Percentiles rank a stretch among this genome's conserved stretches.
These are phyloP conservation scores for Aristolochia contorta DNA, from an alignment of 164 flowering plant genomes.

Conservation along the genomic window DNA sequence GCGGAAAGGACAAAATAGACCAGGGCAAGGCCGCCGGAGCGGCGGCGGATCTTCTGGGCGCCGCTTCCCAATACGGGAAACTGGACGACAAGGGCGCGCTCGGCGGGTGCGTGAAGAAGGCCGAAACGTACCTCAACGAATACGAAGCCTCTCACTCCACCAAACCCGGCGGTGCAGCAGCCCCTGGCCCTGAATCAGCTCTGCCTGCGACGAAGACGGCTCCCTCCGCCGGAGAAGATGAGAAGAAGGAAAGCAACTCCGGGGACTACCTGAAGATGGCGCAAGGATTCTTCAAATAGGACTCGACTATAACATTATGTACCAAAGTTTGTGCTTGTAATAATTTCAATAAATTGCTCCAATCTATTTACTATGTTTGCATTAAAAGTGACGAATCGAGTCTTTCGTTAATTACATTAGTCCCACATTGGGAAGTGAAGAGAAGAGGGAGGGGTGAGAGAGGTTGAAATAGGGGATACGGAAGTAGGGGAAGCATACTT, in stretches of 20 bases:
- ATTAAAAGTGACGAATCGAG: no score
- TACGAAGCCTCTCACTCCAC: slow-evolving; percentile 26
- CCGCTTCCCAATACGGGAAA: slow-evolving; percentile 38
- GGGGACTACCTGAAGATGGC: slow-evolving; percentile 48
- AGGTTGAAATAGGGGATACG: background rate
- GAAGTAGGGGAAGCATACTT: slow-evolving; percentile 3
- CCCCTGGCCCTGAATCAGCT: background rate
- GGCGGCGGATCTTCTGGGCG: slow-evolving; percentile 33
- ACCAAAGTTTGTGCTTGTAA: no score
- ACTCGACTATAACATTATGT: background rate
- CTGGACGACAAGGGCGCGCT: slow-evolving; percentile 20
- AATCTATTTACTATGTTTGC: no score
- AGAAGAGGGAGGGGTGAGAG: background rate
- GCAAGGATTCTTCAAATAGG: slow-evolving; percentile 33
- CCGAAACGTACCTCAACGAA: slow-evolving; percentile 40
- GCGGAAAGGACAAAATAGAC: slow-evolving; percentile 25
- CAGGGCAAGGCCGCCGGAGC: slow-evolving; percentile 38
- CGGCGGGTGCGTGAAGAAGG: slow-evolving; percentile 37
- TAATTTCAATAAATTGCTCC: no score
- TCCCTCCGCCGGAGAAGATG: slow-evolving; percentile 4
- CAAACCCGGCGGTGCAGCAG: background rate
- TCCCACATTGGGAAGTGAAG: background rate
- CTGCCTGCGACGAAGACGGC: slow-evolving; percentile 6
- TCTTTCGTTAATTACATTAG: no score
- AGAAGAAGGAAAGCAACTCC: slow-evolving; percentile 20